Conservation (phyloP, 495 filamentous ascomycete genomes). For the Penicillium steckii region DNA sequence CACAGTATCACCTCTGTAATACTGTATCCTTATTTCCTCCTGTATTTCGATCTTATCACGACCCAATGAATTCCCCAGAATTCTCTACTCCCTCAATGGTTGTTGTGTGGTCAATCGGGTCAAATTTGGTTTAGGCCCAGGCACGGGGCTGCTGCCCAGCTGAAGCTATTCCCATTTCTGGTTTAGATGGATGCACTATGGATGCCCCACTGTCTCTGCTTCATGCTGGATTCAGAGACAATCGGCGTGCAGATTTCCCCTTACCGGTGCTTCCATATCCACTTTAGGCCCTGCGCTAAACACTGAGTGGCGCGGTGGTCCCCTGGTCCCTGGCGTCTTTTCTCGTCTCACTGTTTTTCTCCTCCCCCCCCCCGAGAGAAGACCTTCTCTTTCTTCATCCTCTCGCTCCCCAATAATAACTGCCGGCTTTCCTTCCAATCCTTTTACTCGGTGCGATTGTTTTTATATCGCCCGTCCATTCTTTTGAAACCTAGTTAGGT, state of each 20-base stretch:
- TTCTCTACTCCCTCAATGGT: background rate
- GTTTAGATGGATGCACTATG: background rate
- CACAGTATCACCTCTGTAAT: no score
- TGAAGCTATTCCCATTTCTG: background rate
- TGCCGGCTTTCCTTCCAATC: constrained; percentile 20
- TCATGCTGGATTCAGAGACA: constrained; percentile 1
- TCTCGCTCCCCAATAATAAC: background rate
- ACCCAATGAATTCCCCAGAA: background rate
- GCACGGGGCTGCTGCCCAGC: constrained; percentile 16
- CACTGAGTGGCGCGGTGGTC: constrained; percentile 10
- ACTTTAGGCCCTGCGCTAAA: background rate
- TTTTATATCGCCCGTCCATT: constrained; percentile 39
- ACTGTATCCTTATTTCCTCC: no score
- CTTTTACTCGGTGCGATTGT: constrained; percentile 29
- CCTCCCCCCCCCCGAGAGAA: constrained; percentile 6
- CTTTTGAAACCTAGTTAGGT: constrained; percentile 19
- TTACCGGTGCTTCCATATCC: constrained; percentile 10
- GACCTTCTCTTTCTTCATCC: background rate
- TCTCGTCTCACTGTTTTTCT: no score
- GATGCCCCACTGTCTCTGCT: background rate
- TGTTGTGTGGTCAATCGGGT: background rate
- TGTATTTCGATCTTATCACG: background rate
- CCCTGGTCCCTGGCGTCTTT: constrained; percentile 16
- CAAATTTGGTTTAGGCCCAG: constrained; percentile 7
- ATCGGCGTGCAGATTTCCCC: constrained; percentile 19